These are phyloP conservation scores for Cladosporium sp. DNA, from an alignment of 2,329 filamentous ascomycete species.

Conservation along the genomic window DNA sequence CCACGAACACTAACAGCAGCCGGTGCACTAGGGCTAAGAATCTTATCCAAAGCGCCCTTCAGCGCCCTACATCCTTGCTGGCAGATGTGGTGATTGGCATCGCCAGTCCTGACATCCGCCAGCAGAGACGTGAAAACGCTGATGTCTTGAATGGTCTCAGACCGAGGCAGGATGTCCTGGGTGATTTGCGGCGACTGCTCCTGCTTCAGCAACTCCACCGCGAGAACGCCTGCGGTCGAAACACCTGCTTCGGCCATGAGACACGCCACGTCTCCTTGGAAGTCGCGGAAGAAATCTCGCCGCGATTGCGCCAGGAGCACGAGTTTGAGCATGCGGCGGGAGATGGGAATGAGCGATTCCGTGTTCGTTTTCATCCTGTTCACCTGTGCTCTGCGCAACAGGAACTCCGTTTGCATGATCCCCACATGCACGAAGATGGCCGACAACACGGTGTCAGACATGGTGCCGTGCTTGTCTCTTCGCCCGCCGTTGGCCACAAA, in stretches of 20 bases:
- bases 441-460: constrained; percentile 31
- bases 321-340: constrained; percentile 35
- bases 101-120: constrained; percentile 35
- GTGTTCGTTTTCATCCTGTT: constrained; percentile 36
- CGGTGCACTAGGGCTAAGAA: constrained; percentile 31
- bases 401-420: constrained; percentile 55
- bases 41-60: constrained; percentile 41
- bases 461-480: constrained; percentile 1
- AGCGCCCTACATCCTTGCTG: constrained; percentile 39
- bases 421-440: constrained; percentile 37
- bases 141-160: constrained; percentile 43
- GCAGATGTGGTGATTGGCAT: constrained; percentile 39
- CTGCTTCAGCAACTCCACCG: constrained; percentile 42
- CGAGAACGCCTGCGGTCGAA: constrained; percentile 40
- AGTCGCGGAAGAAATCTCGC: constrained; percentile 39
- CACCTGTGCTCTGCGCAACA: constrained; percentile 54
- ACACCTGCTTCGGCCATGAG: constrained; percentile 38
- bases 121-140: constrained; percentile 43
- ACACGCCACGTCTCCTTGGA: constrained; percentile 39
- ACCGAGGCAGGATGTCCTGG: constrained; percentile 36
- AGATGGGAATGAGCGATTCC: constrained; percentile 35
- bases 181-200: constrained; percentile 32
- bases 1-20: constrained; percentile 1
- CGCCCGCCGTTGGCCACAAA: constrained; percentile 13
- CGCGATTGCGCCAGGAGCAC: constrained; percentile 36